These are phyloP conservation scores for Kodamaea hsintzibuensis DNA, from an alignment of 805 yeast species.

Conservation along the genomic window DNA sequence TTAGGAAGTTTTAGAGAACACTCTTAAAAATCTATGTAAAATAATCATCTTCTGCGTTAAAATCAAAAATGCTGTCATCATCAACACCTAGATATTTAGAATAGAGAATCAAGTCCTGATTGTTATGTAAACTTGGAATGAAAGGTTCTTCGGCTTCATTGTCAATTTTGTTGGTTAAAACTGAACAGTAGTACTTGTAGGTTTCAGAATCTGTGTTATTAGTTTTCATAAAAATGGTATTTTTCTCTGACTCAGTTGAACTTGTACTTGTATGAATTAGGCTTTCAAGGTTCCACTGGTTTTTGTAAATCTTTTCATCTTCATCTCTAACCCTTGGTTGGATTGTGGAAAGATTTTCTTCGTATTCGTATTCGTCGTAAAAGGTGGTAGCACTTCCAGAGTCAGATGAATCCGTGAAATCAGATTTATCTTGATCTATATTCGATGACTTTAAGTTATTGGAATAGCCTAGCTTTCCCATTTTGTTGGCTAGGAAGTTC, in stretches of 20 bases:
- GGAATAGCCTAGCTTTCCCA: slow-evolving; percentile 23
- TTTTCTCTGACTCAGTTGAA: neutral
- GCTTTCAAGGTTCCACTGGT: slow-evolving; percentile 5
- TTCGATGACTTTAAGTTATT: slow-evolving; percentile 1
- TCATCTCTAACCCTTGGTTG: neutral
- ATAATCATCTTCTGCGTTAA: slow-evolving; percentile 31
- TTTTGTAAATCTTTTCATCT: slow-evolving; percentile 8
- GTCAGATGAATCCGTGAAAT: neutral
- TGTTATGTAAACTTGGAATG: slow-evolving; percentile 8
- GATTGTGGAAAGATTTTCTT: neutral
- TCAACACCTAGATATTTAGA: slow-evolving; percentile 27
- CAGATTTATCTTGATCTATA: neutral
- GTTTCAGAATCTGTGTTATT: slow-evolving; percentile 14
- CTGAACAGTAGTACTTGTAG: slow-evolving; percentile 15
- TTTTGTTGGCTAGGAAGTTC: slow-evolving; percentile 23
- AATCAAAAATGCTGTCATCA: slow-evolving; percentile 19
- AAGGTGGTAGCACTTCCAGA: neutral
- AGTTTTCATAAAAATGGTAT: neutral
- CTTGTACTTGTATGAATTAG: neutral
- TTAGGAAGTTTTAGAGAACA: too few relatives aligned
- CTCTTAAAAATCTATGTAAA: slow-evolving; percentile 14
- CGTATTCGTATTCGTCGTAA: neutral
- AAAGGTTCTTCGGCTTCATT: neutral
- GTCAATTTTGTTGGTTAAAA: slow-evolving; percentile 5
- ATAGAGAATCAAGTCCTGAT: slow-evolving; percentile 22